A percentile compares a stretch with the other conserved stretches of the same genome.
Conservation (phyloP, 1,284 basidiomycete genomes). For the Somion occarium region DNA sequence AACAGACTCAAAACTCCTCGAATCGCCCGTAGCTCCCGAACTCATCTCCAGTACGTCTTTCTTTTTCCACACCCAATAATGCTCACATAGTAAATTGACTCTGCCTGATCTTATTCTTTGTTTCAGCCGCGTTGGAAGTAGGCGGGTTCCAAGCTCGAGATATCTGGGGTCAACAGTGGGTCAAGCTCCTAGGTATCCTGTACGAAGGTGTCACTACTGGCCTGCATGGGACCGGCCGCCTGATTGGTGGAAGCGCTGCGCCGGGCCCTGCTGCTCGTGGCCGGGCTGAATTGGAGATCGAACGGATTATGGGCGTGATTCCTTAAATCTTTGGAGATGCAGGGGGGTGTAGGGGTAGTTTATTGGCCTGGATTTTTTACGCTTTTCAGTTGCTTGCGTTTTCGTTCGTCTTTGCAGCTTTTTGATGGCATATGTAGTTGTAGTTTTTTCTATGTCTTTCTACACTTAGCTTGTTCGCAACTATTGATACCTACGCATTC, state of each 20-base stretch:
- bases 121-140: conserved; percentile 67
- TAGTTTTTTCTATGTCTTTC: too few relatives aligned
- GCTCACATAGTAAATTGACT: conserved; percentile 21
- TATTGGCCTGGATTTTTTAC: too few relatives aligned
- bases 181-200: conserved; percentile 68
- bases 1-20: conserved; percentile 44
- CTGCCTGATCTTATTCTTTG: conserved; percentile 17
- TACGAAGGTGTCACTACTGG: conserved; percentile 59
- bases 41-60: conserved; percentile 60
- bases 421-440: too few relatives aligned
- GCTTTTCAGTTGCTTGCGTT: too few relatives aligned
- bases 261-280: conserved; percentile 58
- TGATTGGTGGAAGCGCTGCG: conserved; percentile 50
- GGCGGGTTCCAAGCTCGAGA: conserved; percentile 55
- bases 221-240: conserved; percentile 33
- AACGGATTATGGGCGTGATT: conserved; percentile 44
- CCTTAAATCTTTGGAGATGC: conserved; percentile 1
- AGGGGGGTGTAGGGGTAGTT: too few relatives aligned
- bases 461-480: too few relatives aligned
- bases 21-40: conserved; percentile 51
- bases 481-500: too few relatives aligned
- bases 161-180: conserved; percentile 76
- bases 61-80: conserved; percentile 13
- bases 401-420: too few relatives aligned
- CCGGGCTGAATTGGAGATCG: conserved; percentile 59